Percentiles rank a stretch among this genome's conserved stretches.
Evolutionary conservation across 2,329 filamentous ascomycete species (phyloP).

Genomic region (Neopestalotiopsis sp.): DNA sequence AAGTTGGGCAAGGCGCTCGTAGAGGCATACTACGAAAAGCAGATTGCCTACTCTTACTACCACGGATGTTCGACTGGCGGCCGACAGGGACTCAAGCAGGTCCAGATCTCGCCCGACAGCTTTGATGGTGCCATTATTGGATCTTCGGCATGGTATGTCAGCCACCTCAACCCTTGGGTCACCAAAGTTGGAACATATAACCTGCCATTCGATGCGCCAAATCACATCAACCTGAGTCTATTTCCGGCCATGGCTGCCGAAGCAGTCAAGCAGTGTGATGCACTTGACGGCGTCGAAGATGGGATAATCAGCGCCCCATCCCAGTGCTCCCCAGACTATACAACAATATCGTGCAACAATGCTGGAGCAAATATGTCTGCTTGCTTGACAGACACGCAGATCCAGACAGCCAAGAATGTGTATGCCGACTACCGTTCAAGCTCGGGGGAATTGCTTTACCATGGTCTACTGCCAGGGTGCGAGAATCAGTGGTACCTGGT

Average conservation of each 20-base stretch:
- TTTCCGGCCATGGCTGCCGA: constrained; percentile 13
- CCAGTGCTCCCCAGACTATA: constrained; percentile 9
- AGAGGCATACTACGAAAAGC: constrained; percentile 44
- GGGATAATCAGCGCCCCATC: constrained; percentile 16
- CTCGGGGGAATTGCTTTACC: constrained; percentile 19
- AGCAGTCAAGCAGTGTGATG: constrained; percentile 15
- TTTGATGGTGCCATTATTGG: constrained; percentile 54
- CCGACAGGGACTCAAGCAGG: constrained; percentile 55
- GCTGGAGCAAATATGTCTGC: neutral
- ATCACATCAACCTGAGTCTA: neutral
- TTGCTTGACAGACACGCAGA: constrained; percentile 38
- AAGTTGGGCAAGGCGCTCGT: constrained; percentile 48
- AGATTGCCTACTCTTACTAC: constrained; percentile 51
- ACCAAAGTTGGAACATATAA: constrained; percentile 22
- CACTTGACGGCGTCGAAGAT: constrained; percentile 14
- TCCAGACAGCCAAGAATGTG: constrained; percentile 39
- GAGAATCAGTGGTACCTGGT: constrained; percentile 17
- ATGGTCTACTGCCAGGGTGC: constrained; percentile 11
- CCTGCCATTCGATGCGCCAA: neutral
- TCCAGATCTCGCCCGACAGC: constrained; percentile 44
- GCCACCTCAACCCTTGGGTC: constrained; percentile 26
- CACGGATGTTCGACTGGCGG: constrained; percentile 60
- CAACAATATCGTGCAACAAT: constrained; percentile 3
- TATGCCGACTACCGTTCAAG: constrained; percentile 41
- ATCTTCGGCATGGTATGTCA: constrained; percentile 31